Evolutionary conservation across 257 asterid species (phyloP), one percentile per base, ranked within the genome.

Genomic region (Plantago major): DNA sequence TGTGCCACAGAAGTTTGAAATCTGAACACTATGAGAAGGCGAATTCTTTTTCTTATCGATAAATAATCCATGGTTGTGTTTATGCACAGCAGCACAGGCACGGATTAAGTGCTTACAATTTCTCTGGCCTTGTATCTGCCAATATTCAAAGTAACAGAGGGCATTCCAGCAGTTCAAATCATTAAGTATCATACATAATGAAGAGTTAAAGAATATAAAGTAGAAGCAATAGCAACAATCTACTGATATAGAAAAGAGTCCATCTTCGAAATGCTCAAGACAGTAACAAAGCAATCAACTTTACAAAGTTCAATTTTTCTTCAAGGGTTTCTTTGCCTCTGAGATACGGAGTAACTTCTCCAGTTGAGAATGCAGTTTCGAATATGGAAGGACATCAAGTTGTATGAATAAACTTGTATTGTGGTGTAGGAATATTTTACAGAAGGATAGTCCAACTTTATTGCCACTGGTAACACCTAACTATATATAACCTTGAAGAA

Each of bases 401-500:
- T 19, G 10, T 22, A 2, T 52, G 57, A 6, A 52, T 11, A 52
- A 52, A 9, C 33, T 18, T 52, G n/a, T 17, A 48, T 0, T 48
- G 53, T 48, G 17, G 10, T 13, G 11, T 9, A 56, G 14, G n/a
- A 38, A n/a, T 4, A n/a, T 10, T 7, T 10, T 16, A 46, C 10
- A 11, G 40, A 38, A 46, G 40, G 16, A 66, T 15, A 26, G 50
- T 42, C 49, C 12, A 28, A 56, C 7, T n/a, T 22, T 13, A 68
- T 40, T 51, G 28, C 30, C 10, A 11, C 17, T 60, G 3, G 7
- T 33, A 1, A 22, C 26, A 22, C 26, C 26, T 22, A n/a, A 33
- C 40, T 33, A 33, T 4, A 33, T 7, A 28, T 50, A 19, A 46
- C 45, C 47, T 54, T 56, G 54, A 69, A 51, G 59, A 73, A 63